Conservation (phyloP, 106 monocot species). For the Allium sativum region DNA sequence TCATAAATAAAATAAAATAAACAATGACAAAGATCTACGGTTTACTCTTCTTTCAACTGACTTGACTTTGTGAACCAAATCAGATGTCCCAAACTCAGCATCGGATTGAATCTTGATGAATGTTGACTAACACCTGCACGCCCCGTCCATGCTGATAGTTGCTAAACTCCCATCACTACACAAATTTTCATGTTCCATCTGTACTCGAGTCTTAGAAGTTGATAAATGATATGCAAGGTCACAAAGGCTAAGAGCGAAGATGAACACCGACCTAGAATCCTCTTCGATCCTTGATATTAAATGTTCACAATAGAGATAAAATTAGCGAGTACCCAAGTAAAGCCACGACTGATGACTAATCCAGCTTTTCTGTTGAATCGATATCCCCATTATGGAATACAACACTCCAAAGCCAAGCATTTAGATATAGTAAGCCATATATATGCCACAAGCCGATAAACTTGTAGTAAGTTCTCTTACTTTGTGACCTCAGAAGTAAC, state of each 20-base stretch:
- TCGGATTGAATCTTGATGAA: no score
- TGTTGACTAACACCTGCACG: no score
- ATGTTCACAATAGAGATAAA: constrained; percentile 58
- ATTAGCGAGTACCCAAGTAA: constrained; percentile 76
- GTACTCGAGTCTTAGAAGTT: no score
- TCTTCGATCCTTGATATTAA: constrained; percentile 78
- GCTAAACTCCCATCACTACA: no score
- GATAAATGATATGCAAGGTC: constrained; percentile 74
- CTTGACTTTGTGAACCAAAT: no score
- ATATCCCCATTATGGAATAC: constrained; percentile 80
- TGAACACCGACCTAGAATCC: constrained; percentile 74
- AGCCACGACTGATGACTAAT: constrained; percentile 89
- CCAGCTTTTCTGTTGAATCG: constrained; percentile 76
- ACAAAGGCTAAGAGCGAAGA: constrained; percentile 82
- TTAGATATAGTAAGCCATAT: constrained; percentile 70
- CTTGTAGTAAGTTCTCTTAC: constrained; percentile 75
- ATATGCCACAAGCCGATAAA: constrained; percentile 79
- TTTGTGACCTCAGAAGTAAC: constrained; percentile 64
- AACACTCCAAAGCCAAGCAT: constrained; percentile 90
- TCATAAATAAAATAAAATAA: no score
- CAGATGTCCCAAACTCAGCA: no score
- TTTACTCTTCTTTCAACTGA: no score
- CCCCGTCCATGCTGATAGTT: no score
- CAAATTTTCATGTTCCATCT: no score
- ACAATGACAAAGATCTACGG: no score